These are phyloP conservation scores for Hamiltosporidium tvaerminnensis DNA, from an alignment of 371 early-diverging fungal genomes.

Conservation along the genomic window DNA sequence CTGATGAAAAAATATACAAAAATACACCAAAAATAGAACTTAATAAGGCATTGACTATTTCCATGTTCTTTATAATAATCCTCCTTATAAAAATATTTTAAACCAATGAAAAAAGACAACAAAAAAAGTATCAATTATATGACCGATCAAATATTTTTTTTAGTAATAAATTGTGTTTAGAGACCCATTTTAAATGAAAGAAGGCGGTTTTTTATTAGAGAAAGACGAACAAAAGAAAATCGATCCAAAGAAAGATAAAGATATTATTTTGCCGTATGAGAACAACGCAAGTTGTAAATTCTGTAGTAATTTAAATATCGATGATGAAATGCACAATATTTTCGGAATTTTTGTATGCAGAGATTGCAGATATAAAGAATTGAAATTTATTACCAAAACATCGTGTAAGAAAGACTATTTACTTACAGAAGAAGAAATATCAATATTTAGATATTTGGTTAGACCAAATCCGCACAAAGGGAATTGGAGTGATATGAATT, in stretches of 20 bases:
- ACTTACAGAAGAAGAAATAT: slow-evolving; percentile 38
- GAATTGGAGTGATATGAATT: slow-evolving; percentile 46
- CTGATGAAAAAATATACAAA: no score
- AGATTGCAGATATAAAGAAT: slow-evolving; percentile 20
- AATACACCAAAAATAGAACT: no score
- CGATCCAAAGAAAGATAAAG: not conserved
- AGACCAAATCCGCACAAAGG: slow-evolving; percentile 44
- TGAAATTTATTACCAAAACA: slow-evolving; percentile 48
- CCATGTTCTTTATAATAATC: no score
- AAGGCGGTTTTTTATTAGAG: not conserved
- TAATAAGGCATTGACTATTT: no score
- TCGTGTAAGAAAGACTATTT: slow-evolving; percentile 43
- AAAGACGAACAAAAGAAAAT: not conserved
- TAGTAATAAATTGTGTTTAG: no score
- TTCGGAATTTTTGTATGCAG: slow-evolving; percentile 39
- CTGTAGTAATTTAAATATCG: slow-evolving; percentile 27
- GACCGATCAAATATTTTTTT: no score
- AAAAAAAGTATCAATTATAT: no score
- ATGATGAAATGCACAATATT: slow-evolving; percentile 22
- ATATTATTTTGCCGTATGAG: not conserved
- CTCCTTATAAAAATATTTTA: no score
- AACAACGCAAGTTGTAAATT: slow-evolving; percentile 17
- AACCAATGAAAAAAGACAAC: no score
- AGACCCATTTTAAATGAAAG: no score
- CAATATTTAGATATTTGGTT: slow-evolving; percentile 20